phyloP scores from a whole-genome alignment of 257 asterid species.

The Avicennia marina region DNA sequence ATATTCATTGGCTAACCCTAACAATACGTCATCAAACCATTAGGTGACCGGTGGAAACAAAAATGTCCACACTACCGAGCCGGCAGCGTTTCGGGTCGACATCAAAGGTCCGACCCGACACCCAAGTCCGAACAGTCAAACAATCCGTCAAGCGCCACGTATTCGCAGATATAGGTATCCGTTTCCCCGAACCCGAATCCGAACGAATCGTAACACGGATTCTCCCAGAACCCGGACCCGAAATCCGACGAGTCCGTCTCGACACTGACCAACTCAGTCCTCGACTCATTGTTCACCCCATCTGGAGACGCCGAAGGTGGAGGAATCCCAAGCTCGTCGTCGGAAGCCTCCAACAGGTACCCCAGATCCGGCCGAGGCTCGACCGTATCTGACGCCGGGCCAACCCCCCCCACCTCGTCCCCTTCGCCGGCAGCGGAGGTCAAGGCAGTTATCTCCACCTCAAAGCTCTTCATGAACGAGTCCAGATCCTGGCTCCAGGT shows the following conservation, averaged over 20 bases:
- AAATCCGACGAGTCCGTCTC: conserved; percentile 29
- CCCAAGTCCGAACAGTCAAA: conserved; percentile 36
- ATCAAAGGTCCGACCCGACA: conserved; percentile 27
- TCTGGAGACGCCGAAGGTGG: conserved; percentile 35
- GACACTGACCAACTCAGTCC: conserved; percentile 26
- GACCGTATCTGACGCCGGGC: background rate
- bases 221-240: conserved; percentile 36
- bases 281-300: conserved; percentile 5
- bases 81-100: conserved; percentile 52
- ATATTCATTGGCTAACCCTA: too few relatives aligned
- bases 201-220: conserved; percentile 35
- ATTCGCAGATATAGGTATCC: conserved; percentile 2
- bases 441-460: background rate
- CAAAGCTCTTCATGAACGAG: background rate
- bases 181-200: conserved; percentile 19
- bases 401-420: background rate
- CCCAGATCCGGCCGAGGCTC: conserved; percentile 54
- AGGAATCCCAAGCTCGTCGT: conserved; percentile 68
- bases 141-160: conserved; percentile 39
- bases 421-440: background rate
- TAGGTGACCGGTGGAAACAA: too few relatives aligned
- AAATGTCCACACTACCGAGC: conserved; percentile 33
- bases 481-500: background rate
- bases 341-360: conserved; percentile 57
- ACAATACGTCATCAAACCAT: too few relatives aligned